Evolutionary conservation across 495 filamentous ascomycete genomes (phyloP).

Genomic region (Aspergillus indologenus): DNA sequence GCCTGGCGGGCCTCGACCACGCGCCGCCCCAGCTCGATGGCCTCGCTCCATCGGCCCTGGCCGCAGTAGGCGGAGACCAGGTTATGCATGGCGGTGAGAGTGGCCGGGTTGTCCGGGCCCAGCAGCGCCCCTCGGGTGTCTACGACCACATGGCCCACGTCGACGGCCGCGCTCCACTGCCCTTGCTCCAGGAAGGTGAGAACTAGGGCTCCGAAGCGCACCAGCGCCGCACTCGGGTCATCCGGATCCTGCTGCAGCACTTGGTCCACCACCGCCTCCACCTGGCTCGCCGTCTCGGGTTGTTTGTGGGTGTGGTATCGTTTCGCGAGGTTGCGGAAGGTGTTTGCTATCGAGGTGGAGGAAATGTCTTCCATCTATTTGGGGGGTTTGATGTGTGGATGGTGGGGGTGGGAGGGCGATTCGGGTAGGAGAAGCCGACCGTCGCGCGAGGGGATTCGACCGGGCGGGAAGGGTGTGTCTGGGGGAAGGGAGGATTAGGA

Average conservation of each 20-base stretch:
- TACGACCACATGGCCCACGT: conserved; percentile 3
- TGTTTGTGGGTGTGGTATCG: neutral
- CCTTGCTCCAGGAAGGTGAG: conserved; percentile 7
- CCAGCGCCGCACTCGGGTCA: neutral
- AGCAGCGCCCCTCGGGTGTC: conserved; percentile 8
- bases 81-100: conserved; percentile 15
- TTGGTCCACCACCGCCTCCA: neutral
- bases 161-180: conserved; percentile 8
- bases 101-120: conserved; percentile 17
- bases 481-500: no score
- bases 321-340: neutral
- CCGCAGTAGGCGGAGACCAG: conserved; percentile 18
- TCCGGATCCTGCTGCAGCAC: neutral
- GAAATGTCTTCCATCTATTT: neutral
- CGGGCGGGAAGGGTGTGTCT: no score
- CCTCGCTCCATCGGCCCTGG: conserved; percentile 20
- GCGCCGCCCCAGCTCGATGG: conserved; percentile 18
- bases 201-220: conserved; percentile 6
- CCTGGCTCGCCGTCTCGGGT: neutral
- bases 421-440: no score
- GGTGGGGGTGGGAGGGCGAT: no score
- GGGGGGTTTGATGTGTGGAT: neutral
- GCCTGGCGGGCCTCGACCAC: conserved; percentile 18
- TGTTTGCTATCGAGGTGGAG: neutral
- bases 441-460: no score